Conservation (phyloP, 345 rosid species). For the Salix purpurea region DNA sequence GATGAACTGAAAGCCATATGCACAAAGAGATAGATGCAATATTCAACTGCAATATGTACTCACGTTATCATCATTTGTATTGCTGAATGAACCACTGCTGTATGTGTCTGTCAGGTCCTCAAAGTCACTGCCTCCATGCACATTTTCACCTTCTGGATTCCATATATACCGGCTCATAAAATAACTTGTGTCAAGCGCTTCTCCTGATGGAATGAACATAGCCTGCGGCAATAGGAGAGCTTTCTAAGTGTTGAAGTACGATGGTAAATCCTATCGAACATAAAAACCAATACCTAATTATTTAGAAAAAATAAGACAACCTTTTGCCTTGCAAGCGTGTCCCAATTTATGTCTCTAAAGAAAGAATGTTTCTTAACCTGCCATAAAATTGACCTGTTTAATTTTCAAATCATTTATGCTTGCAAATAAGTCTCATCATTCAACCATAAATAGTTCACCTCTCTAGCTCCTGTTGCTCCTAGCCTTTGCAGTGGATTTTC, state of each 20-base stretch:
- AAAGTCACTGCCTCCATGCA: slow-evolving; percentile 77
- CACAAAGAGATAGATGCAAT: not conserved
- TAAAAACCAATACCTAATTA: not conserved
- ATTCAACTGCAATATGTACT: not conserved
- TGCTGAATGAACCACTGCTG: slow-evolving; percentile 69
- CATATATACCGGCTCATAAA: slow-evolving; percentile 91
- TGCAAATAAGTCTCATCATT: slow-evolving; percentile 12
- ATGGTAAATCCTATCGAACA: not conserved
- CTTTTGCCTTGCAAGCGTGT: slow-evolving; percentile 93
- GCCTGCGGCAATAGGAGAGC: slow-evolving; percentile 48
- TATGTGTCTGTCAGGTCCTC: slow-evolving; percentile 72
- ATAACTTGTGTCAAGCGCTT: slow-evolving; percentile 81
- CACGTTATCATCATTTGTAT: slow-evolving; percentile 80
- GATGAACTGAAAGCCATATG: not conserved
- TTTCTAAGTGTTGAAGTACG: slow-evolving; percentile 16
- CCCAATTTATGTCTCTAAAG: slow-evolving; percentile 89
- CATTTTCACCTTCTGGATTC: slow-evolving; percentile 79
- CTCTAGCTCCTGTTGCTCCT: slow-evolving; percentile 85
- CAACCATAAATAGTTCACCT: slow-evolving; percentile 44
- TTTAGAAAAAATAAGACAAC: slow-evolving; percentile 20
- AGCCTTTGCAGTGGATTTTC: slow-evolving; percentile 86
- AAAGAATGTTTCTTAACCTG: slow-evolving; percentile 86
- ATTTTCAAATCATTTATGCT: not conserved
- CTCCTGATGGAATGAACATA: slow-evolving; percentile 85
- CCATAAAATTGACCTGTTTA: slow-evolving; percentile 13